Evolutionary conservation across 768 basidiomycete species (phyloP).

Genomic region (Mycena belliarum): DNA sequence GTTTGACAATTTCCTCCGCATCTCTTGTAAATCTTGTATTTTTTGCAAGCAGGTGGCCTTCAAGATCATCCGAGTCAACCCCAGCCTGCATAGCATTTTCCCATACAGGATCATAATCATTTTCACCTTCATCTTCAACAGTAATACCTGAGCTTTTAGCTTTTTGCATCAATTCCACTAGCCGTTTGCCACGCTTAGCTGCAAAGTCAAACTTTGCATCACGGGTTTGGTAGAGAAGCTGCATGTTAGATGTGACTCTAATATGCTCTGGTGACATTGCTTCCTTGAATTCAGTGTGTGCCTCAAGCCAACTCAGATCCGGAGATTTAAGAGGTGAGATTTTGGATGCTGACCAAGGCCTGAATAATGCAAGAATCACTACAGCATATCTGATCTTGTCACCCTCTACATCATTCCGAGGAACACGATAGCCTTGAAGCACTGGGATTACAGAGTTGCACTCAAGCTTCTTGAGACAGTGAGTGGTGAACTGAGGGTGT

Average conservation of each 20-base stretch:
- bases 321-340: not conserved
- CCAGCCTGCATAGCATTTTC: constrained; percentile 10
- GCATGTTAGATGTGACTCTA: constrained; percentile 5
- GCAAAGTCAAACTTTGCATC: constrained; percentile 4
- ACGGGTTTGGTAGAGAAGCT: constrained; percentile 7
- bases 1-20: not conserved
- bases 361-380: constrained; percentile 1
- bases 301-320: not conserved
- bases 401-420: constrained; percentile 5
- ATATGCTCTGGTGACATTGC: not conserved
- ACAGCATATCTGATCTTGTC: constrained; percentile 4
- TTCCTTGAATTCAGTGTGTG: not conserved
- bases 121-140: not conserved
- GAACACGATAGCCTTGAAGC: constrained; percentile 1
- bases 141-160: not conserved
- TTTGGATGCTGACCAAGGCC: not conserved
- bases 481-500: constrained; percentile 12
- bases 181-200: not conserved
- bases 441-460: not conserved
- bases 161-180: not conserved
- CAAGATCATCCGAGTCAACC: not conserved
- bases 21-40: not conserved
- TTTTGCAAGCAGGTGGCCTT: not conserved
- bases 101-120: constrained; percentile 2
- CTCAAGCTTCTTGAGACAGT: constrained; percentile 9